These are phyloP conservation scores for Vanrija humicola DNA, from an alignment of 1,284 basidiomycete genomes.

Conservation along the genomic window DNA sequence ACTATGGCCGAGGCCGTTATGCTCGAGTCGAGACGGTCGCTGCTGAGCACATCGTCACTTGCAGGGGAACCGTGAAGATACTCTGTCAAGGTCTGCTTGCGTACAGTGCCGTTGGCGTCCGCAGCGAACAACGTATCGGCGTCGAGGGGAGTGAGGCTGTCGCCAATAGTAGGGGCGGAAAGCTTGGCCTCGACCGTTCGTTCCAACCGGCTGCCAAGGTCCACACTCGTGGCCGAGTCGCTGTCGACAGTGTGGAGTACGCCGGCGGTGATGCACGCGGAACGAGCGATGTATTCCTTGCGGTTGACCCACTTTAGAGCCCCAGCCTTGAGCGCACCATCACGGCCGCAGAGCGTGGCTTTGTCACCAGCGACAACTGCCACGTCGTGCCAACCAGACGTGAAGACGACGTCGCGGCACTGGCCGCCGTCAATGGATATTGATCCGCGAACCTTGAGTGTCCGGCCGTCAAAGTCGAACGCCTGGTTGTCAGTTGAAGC, in stretches of 20 bases:
- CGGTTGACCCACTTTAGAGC: not conserved
- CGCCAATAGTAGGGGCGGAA: not conserved
- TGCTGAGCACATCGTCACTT: not conserved
- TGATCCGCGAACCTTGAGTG: conserved; percentile 24
- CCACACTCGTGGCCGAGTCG: conserved; percentile 1
- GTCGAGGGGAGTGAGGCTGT: conserved; percentile 11
- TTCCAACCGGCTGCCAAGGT: conserved; percentile 7
- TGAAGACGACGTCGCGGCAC: conserved; percentile 16
- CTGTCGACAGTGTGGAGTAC: not conserved
- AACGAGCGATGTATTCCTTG: conserved; percentile 3
- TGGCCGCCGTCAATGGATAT: not conserved
- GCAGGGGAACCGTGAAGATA: conserved; percentile 9
- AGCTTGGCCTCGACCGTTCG: not conserved
- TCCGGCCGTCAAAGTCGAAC: conserved; percentile 29
- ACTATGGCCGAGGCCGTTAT: conserved; percentile 30
- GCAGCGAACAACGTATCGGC: conserved; percentile 12
- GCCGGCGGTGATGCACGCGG: conserved; percentile 3
- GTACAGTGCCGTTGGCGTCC: conserved; percentile 4
- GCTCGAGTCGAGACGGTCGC: conserved; percentile 29
- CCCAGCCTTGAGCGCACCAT: not conserved
- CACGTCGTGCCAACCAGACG: conserved; percentile 18
- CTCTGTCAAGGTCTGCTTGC: conserved; percentile 12
- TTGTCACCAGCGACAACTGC: conserved; percentile 11
- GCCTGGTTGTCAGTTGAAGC: conserved; percentile 2
- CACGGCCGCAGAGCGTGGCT: conserved; percentile 7